These are phyloP conservation scores for Thermochaetoides thermophila DNA, from an alignment of 495 filamentous ascomycete species.

Conservation along the genomic window DNA sequence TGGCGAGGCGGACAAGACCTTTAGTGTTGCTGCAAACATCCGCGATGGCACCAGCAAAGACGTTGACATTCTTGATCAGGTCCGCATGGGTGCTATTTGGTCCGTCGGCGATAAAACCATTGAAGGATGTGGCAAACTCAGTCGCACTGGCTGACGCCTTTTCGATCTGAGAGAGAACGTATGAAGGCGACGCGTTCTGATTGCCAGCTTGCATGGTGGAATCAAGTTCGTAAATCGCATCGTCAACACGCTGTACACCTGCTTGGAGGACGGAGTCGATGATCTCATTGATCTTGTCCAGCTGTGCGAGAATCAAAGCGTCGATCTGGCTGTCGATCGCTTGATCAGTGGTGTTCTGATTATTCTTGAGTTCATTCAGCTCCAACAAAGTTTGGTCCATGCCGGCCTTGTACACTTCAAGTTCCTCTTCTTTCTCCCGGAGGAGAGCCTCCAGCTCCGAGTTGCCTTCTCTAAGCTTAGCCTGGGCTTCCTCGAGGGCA, in stretches of 20 bases:
- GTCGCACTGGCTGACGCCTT: constrained; percentile 90
- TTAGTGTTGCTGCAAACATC: constrained; percentile 95
- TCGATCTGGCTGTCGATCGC: constrained; percentile 85
- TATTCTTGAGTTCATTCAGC: constrained; percentile 62
- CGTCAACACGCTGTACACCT: constrained; percentile 87
- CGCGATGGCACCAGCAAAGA: constrained; percentile 77
- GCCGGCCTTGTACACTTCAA: constrained; percentile 90
- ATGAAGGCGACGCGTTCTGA: constrained; percentile 91
- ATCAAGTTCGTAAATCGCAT: constrained; percentile 92
- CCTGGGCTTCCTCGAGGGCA: constrained; percentile 68
- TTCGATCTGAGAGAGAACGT: constrained; percentile 90
- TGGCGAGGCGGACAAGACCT: constrained; percentile 83
- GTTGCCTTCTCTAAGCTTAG: constrained; percentile 61
- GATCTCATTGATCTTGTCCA: constrained; percentile 90
- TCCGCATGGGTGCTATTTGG: constrained; percentile 83
- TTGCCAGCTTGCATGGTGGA: constrained; percentile 97
- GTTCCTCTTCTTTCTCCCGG: constrained; percentile 88
- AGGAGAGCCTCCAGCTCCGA: constrained; percentile 74
- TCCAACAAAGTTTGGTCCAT: constrained; percentile 92
- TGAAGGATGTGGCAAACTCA: constrained; percentile 94
- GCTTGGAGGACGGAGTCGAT: constrained; percentile 93
- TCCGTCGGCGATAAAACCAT: constrained; percentile 93
- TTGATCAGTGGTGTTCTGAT: constrained; percentile 60
- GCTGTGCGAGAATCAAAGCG: constrained; percentile 64
- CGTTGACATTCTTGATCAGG: constrained; percentile 81